Evolutionary conservation across 331 rosid species (phyloP).

Genomic region (Pyrus hybrid): DNA sequence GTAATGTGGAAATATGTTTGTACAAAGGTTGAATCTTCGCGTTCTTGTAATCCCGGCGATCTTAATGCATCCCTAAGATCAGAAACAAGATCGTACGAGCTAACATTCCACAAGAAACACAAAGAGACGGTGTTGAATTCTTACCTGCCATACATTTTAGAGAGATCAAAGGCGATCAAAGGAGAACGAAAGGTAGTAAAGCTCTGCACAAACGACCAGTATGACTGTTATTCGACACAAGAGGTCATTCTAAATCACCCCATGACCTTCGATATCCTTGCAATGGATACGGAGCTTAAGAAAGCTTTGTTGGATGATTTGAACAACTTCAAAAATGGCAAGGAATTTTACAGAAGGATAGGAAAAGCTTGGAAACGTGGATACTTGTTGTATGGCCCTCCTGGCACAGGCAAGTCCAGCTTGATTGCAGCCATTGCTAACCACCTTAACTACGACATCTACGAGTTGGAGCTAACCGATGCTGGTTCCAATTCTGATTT

Average conservation of each 20-base stretch:
- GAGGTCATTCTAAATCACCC: conserved; percentile 17
- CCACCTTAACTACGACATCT: conserved; percentile 16
- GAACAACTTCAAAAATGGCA: not conserved
- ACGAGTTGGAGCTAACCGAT: conserved; percentile 16
- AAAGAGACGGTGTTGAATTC: conserved; percentile 12
- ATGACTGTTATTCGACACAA: not conserved
- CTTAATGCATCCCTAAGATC: not conserved
- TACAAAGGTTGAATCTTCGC: not conserved
- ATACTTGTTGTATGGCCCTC: conserved; percentile 22
- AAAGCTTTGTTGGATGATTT: conserved; percentile 4
- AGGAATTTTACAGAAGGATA: conserved; percentile 11
- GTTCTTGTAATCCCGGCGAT: not conserved
- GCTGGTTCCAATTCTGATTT: conserved; percentile 14
- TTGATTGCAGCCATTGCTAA: conserved; percentile 30
- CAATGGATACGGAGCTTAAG: conserved; percentile 7
- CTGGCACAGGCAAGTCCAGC: conserved; percentile 21
- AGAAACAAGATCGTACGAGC: conserved; percentile 6
- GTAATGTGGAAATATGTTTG: not conserved
- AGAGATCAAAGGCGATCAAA: conserved; percentile 25
- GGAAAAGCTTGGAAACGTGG: not conserved
- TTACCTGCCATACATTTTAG: conserved; percentile 29
- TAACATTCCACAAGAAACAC: conserved; percentile 30
- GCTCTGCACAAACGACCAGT: conserved; percentile 15
- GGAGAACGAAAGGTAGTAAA: conserved; percentile 24
- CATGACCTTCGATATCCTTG: not conserved